Conservation (phyloP, 257 asterid species). For the Gardenia jasminoides region DNA sequence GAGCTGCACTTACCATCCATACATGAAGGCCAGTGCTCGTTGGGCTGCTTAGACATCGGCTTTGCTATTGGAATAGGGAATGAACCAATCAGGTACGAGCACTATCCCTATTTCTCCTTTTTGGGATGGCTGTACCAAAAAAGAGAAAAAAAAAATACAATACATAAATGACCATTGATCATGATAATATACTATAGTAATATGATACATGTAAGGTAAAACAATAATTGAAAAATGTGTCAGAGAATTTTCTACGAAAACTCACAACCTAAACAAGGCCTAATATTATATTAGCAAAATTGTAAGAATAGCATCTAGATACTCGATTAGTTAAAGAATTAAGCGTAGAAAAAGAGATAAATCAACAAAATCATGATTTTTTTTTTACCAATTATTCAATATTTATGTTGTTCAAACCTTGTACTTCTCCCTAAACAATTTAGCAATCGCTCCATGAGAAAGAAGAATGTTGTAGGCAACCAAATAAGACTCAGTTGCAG, state of each 20-base stretch:
- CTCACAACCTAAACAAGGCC: too few relatives aligned
- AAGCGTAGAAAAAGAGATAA: too few relatives aligned
- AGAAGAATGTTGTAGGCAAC: constrained; percentile 46
- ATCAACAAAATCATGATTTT: too few relatives aligned
- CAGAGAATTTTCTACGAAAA: too few relatives aligned
- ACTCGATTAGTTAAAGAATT: too few relatives aligned
- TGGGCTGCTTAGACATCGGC: constrained; percentile 11
- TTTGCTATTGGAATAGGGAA: constrained; percentile 7
- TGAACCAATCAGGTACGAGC: constrained; percentile 12
- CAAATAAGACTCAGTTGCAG: constrained; percentile 53
- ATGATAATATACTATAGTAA: too few relatives aligned
- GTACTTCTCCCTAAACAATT: constrained; percentile 36
- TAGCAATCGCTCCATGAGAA: constrained; percentile 37
- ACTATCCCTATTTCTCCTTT: constrained; percentile 22
- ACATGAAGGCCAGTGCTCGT: constrained; percentile 40
- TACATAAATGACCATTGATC: not conserved
- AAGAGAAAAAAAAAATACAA: not conserved
- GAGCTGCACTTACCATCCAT: constrained; percentile 40
- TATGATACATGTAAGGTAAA: too few relatives aligned
- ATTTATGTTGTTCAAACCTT: constrained; percentile 23
- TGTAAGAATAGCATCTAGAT: too few relatives aligned
- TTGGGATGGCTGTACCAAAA: constrained; percentile 11
- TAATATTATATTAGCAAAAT: too few relatives aligned
- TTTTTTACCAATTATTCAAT: too few relatives aligned
- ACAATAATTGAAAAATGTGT: too few relatives aligned